Conservation (phyloP, 768 basidiomycete species). For the Calocybe cyanea region DNA sequence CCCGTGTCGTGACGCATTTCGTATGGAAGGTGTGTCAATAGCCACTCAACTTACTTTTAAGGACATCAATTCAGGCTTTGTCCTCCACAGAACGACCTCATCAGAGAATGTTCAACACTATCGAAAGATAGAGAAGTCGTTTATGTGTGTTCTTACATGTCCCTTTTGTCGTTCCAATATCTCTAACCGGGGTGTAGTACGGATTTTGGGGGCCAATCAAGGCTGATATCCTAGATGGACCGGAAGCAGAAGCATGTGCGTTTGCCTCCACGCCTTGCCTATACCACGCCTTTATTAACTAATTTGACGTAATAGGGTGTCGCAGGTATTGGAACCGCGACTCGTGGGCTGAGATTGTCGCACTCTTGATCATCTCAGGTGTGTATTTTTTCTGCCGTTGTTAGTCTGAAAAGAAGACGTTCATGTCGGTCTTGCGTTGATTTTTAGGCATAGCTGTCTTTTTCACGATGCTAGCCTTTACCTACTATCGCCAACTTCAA, state of each 20-base stretch:
- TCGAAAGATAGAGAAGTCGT: conserved; percentile 31
- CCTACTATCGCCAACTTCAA: conserved; percentile 71
- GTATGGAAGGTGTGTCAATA: conserved; percentile 49
- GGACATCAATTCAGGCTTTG: too few relatives aligned
- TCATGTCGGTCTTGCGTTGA: too few relatives aligned
- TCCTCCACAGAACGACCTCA: conserved; percentile 47
- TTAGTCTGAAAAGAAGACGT: background rate
- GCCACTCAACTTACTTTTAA: background rate
- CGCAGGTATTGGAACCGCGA: conserved; percentile 52
- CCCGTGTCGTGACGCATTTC: conserved; percentile 64
- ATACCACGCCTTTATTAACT: background rate
- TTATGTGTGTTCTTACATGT: conserved; percentile 26
- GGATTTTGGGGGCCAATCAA: conserved; percentile 53
- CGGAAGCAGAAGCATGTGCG: conserved; percentile 48
- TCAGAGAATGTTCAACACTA: conserved; percentile 48
- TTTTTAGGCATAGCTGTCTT: conserved; percentile 49
- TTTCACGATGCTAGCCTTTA: conserved; percentile 64
- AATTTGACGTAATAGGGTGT: conserved; percentile 50
- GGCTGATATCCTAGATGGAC: conserved; percentile 22
- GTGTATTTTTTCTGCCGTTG: conserved; percentile 20
- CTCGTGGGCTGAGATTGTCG: conserved; percentile 67
- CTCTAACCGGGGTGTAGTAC: conserved; percentile 35
- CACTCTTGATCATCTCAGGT: conserved; percentile 59
- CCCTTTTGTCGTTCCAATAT: too few relatives aligned
- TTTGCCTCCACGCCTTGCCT: background rate